Evolutionary conservation across 345 rosid genomes (phyloP).

Genomic region (Populus tremula): DNA sequence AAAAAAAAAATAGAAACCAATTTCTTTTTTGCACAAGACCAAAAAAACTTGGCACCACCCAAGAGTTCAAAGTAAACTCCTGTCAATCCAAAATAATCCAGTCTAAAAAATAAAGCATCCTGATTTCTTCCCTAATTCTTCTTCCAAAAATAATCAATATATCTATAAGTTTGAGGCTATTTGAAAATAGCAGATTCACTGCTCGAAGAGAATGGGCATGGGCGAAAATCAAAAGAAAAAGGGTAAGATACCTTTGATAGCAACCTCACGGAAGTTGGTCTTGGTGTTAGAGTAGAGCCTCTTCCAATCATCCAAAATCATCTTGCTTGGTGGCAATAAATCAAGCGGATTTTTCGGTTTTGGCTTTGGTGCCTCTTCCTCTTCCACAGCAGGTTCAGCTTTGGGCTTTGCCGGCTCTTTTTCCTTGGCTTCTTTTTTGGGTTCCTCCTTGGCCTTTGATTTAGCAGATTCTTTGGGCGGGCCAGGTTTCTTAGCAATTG

Average conservation of each 20-base stretch:
- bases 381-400: slow-evolving; percentile 29
- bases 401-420: slow-evolving; percentile 82
- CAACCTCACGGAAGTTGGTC: slow-evolving; percentile 93
- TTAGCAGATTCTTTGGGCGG: slow-evolving; percentile 59
- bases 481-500: slow-evolving; percentile 64
- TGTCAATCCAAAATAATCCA: neutral
- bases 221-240: neutral
- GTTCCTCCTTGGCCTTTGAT: slow-evolving; percentile 63
- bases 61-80: neutral
- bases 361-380: slow-evolving; percentile 49
- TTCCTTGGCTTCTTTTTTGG: slow-evolving; percentile 60
- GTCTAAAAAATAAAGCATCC: neutral
- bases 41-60: neutral
- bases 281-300: slow-evolving; percentile 97
- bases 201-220: neutral
- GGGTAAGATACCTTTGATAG: slow-evolving; percentile 62
- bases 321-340: slow-evolving; percentile 83
- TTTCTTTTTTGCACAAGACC: neutral
- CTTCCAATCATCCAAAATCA: slow-evolving; percentile 97
- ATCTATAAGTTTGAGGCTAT: neutral
- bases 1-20: neutral
- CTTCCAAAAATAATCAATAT: neutral
- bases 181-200: neutral
- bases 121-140: neutral
- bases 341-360: slow-evolving; percentile 90